Evolutionary conservation across 441 rosid species (phyloP), one percentile per base, ranked within the genome.

Genomic region (Erysimum pusillum): DNA sequence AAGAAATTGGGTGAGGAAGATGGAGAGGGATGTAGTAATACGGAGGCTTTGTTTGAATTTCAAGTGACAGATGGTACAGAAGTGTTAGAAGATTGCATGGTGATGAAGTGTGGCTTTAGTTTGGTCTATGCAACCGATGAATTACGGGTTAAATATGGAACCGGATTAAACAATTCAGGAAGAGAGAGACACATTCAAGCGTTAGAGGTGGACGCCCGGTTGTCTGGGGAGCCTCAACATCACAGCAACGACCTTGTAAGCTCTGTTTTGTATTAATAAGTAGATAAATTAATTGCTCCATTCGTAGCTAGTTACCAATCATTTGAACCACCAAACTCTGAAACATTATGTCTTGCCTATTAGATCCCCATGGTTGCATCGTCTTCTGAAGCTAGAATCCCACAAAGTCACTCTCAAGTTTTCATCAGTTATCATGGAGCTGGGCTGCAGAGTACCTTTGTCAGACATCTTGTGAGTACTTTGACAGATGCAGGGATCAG

Each of bases 101-200:
- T 67, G 10, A 6, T 51, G 61, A 34, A 51, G 59, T 67, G 71
- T 53, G 71, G 71, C 59, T 52, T 67, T 22, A 52, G 44, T 48
- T 66, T 66, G 17, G 44, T 66, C 1, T 46, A 66, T 63, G 45
- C 56, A 32, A 3, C 56, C 0, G 59, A 63, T 42, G 70, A 52
- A 4, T 2, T 46, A 28, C 4, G 12, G 48, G 8, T 18, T 46
- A 22, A 59, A 34, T 59, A n/a, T n/a, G n/a, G n/a, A n/a, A n/a
- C n/a, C n/a, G n/a, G n/a, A n/a, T n/a, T n/a, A n/a, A n/a, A n/a
- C n/a, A n/a, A n/a, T n/a, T n/a, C n/a, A n/a, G n/a, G n/a, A n/a
- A n/a, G n/a, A n/a, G n/a, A n/a, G n/a, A n/a, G n/a, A n/a, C n/a
- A n/a, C n/a, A n/a, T n/a, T n/a, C n/a, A n/a, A n/a, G n/a, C n/a